Base-by-base conservation (phyloP, 176 grass and related monocot genomes). In the Zoysia pacifica region DNA sequence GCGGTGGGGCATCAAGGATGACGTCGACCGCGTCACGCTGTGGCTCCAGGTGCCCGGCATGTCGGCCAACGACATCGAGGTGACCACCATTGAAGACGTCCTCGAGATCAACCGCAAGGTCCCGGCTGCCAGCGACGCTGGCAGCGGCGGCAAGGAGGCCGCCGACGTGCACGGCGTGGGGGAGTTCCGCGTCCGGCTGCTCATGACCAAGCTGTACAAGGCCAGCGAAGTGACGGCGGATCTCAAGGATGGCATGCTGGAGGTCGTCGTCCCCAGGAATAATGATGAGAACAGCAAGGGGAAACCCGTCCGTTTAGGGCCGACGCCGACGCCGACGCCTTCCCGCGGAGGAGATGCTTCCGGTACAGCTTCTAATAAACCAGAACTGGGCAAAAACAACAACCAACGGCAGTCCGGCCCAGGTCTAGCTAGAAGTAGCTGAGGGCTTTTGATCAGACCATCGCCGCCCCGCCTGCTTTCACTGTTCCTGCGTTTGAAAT, bases 1-100 rank as follows among this genome's bases (percentile, higher is more conserved):
- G 35, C 20, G 60, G 67, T 87, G 86, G 79, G 42, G 64, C 49
- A 78, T 87, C 48, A 82, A 78, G 56, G 79, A 87, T 11, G 85
- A 72, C 3, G 59, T 13, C 0, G 11, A 60, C 42, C 9, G 11
- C 35, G 48, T 82, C 16, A 77, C 38, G 56, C 41, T 87, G 28
- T 87, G 65, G 79, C 62, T 82, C 15, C 85, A 78, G 42, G 79
- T 87, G 41, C 85, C 85, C 0, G 85, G 79, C 1, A 48, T 87
- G 12, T 78, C 79, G 1, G 49, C 54, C 52, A 11, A 48, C 0
- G 48, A 87, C 48, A 69, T 87, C 42, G 85, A 82, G 48, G 74
- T 82, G 11, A 78, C 8, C 7, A 44, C 20, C 16, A 11, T 20
- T 16, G 55, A 56, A 0, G 79, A 87, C 48, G 18, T 82, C 40